phyloP scores from a whole-genome alignment of 1,284 basidiomycete species.

The Cryptococcus neoformans region DNA sequence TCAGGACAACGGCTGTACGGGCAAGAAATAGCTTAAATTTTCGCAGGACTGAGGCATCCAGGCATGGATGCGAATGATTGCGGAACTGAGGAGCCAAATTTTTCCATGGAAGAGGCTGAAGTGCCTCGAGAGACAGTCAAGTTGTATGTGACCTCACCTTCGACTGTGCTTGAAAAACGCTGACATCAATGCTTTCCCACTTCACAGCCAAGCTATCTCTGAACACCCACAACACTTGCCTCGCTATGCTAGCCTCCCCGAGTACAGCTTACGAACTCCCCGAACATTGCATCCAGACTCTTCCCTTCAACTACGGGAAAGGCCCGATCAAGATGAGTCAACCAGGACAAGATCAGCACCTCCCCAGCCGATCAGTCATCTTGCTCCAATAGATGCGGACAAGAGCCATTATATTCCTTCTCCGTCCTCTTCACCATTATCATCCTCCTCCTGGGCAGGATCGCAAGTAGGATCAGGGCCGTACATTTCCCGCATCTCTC shows the following conservation, averaged over 20 bases:
- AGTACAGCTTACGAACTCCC: slow-evolving; percentile 5
- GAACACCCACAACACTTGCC: slow-evolving; percentile 2
- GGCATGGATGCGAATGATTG: neutral
- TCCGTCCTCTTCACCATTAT: too few relatives aligned
- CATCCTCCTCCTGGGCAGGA: too few relatives aligned
- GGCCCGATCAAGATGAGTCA: too few relatives aligned
- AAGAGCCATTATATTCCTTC: too few relatives aligned
- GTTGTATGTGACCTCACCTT: neutral
- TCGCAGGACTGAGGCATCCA: neutral
- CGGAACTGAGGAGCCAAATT: neutral
- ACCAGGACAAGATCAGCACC: too few relatives aligned
- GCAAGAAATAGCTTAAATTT: neutral
- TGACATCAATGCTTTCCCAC: neutral
- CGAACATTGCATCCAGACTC: slow-evolving; percentile 1
- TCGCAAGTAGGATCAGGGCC: too few relatives aligned
- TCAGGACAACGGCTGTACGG: too few relatives aligned
- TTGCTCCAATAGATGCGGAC: too few relatives aligned
- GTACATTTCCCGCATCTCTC: too few relatives aligned
- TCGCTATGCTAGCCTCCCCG: slow-evolving; percentile 6
- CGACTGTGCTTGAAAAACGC: neutral
- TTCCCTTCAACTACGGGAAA: too few relatives aligned
- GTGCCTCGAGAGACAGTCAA: neutral
- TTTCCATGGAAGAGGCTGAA: neutral
- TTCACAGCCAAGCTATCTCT: neutral
- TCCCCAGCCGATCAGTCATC: too few relatives aligned